Evolutionary conservation across 176 grass and related monocot species (phyloP).

Genomic region (Juncus effusus): DNA sequence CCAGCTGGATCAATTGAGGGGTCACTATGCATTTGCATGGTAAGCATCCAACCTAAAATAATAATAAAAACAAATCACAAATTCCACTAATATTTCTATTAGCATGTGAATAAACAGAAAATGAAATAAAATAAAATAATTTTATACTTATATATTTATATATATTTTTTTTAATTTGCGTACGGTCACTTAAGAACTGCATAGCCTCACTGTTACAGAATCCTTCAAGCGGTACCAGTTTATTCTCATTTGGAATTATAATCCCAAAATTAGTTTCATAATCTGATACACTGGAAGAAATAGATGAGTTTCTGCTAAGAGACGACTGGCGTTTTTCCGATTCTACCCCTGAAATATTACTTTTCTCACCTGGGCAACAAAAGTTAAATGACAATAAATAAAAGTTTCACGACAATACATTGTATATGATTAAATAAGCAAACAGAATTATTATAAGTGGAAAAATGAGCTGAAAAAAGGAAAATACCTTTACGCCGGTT

Average conservation of each 20-base stretch:
- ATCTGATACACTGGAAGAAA: conserved; percentile 14
- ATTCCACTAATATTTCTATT: background rate
- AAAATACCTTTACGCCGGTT: conserved; percentile 7
- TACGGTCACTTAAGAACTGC: conserved; percentile 27
- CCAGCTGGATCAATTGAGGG: conserved; percentile 32
- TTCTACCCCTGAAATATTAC: conserved; percentile 15
- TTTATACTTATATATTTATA: background rate
- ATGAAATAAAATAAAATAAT: background rate
- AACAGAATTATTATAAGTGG: no score
- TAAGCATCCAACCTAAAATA: conserved; percentile 33
- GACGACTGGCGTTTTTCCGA: conserved; percentile 16
- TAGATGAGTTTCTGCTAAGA: conserved; percentile 23
- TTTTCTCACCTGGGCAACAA: background rate
- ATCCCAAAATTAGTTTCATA: background rate
- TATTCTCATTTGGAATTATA: conserved; percentile 4
- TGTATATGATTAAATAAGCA: no score
- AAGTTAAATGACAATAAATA: no score
- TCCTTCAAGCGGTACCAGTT: conserved; percentile 16
- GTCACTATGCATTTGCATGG: conserved; percentile 34
- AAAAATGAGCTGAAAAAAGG: no score
- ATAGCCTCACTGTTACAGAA: conserved; percentile 5
- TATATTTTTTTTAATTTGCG: background rate
- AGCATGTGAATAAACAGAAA: background rate
- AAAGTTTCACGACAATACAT: no score
- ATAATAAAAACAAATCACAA: background rate